phyloP scores from a whole-genome alignment of 306 rosid genomes.

The Casuarina equisetifolia region DNA sequence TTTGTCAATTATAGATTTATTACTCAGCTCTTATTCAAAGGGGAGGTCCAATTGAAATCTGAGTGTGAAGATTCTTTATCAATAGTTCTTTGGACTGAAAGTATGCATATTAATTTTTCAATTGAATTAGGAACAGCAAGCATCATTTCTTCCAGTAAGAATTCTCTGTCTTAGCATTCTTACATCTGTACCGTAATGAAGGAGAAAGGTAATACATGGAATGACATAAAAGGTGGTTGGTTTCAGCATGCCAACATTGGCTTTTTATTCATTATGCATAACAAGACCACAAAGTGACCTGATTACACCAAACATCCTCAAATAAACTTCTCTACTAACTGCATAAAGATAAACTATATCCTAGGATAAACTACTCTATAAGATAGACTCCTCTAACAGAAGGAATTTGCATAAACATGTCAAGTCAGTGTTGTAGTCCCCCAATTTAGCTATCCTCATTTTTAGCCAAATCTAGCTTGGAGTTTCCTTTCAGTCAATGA shows the following conservation, averaged over 20 bases:
- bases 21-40: background rate
- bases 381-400: too few relatives aligned
- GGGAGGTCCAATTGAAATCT: background rate
- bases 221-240: too few relatives aligned
- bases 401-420: background rate
- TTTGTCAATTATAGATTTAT: background rate
- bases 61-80: background rate
- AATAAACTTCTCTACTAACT: too few relatives aligned
- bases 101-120: background rate
- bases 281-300: too few relatives aligned
- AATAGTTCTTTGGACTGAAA: background rate
- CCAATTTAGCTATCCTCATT: background rate
- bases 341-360: too few relatives aligned
- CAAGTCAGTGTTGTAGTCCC: background rate
- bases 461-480: background rate
- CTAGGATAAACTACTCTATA: too few relatives aligned
- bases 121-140: background rate
- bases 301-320: too few relatives aligned
- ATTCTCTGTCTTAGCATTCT: background rate
- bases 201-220: background rate
- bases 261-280: too few relatives aligned
- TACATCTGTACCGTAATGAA: background rate
- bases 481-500: background rate
- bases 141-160: background rate
- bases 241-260: too few relatives aligned